These are phyloP conservation scores for Avena insularis DNA, from an alignment of 176 grass and related monocot species.

Conservation along the genomic window DNA sequence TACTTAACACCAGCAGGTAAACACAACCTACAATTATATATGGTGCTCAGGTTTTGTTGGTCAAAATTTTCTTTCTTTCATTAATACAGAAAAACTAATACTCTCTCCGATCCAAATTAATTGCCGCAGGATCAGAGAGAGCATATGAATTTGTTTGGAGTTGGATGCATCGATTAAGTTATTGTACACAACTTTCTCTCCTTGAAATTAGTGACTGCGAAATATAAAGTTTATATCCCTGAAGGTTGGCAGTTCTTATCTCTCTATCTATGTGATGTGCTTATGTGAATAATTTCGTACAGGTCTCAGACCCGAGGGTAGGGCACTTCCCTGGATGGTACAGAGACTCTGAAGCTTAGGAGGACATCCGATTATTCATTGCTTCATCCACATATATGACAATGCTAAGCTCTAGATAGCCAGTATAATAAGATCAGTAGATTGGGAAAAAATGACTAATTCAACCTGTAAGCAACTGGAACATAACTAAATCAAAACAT, in stretches of 20 bases:
- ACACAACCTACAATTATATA: background rate
- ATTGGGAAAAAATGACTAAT: background rate
- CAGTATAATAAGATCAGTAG: background rate
- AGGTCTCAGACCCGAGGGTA: background rate
- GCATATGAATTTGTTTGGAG: background rate
- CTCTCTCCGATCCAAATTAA: too few relatives aligned
- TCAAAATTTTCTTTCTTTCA: background rate
- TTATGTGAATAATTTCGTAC: background rate
- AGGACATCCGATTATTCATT: background rate
- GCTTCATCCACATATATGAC: background rate
- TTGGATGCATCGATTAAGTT: background rate
- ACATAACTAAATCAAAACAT: background rate
- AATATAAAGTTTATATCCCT: background rate
- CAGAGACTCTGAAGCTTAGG: background rate
- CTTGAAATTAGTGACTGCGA: background rate
- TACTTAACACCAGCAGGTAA: conserved; percentile 10
- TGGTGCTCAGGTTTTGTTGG: background rate
- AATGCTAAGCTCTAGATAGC: background rate
- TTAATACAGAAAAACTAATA: background rate
- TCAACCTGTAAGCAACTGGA: background rate
- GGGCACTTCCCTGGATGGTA: background rate
- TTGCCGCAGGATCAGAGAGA: too few relatives aligned
- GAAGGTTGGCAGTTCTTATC: background rate
- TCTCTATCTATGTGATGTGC: background rate
- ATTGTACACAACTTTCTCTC: background rate